phyloP scores from a whole-genome alignment of 352 stramenopile species.

The Globisporangium heterothallicum region DNA sequence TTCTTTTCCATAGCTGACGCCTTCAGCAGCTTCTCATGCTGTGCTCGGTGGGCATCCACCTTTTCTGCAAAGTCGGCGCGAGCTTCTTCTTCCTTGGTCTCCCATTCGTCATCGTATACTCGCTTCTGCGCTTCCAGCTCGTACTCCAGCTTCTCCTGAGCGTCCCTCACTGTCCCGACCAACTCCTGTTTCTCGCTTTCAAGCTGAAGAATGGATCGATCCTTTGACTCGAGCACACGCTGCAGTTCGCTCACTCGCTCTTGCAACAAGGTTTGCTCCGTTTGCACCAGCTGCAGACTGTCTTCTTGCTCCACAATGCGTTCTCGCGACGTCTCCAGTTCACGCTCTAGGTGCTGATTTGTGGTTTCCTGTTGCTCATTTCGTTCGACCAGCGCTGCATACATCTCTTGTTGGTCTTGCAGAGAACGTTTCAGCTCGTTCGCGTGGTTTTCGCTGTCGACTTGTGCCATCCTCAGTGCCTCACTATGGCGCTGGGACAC shows the following conservation, averaged over 20 bases:
- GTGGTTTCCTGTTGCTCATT: not conserved
- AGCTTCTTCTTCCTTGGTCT: not conserved
- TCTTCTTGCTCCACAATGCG: not conserved
- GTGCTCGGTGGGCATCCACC: not conserved
- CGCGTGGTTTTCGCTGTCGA: not conserved
- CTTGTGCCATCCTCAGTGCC: not conserved
- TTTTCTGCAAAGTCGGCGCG: not conserved
- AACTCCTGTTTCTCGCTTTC: constrained; percentile 2
- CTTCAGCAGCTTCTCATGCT: constrained; percentile 8
- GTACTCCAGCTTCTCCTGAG: not conserved
- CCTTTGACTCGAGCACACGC: not conserved
- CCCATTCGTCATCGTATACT: not conserved
- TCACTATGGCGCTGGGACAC: not conserved
- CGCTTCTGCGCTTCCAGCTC: constrained; percentile 2
- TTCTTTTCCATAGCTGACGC: constrained; percentile 14
- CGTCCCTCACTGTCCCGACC: not conserved
- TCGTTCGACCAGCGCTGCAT: not conserved
- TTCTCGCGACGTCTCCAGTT: not conserved
- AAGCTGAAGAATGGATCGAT: not conserved
- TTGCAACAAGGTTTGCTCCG: not conserved
- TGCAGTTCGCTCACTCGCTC: not conserved
- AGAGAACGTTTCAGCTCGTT: not conserved
- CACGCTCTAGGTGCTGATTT: not conserved
- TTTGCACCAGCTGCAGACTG: not conserved
- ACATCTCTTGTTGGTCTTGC: not conserved